A percentile compares a stretch with the other conserved stretches of the same genome.
Evolutionary conservation across 768 basidiomycete genomes (phyloP).

Genomic region (Tylopilus intermedius): DNA sequence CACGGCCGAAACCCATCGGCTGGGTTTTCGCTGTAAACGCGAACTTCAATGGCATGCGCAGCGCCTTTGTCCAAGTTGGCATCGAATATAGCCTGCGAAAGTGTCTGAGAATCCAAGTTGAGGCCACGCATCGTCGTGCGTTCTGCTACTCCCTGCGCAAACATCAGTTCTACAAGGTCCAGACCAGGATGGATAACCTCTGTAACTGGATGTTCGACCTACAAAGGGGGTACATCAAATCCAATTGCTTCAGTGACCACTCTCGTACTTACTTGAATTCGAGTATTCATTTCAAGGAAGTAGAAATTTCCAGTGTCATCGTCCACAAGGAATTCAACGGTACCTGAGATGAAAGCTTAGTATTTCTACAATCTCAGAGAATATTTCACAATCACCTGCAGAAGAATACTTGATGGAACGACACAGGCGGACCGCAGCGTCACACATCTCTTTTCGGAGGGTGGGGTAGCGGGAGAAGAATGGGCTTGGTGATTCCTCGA

Average conservation of each 20-base stretch:
- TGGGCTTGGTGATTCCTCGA: constrained; percentile 66
- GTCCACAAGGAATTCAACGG: constrained; percentile 64
- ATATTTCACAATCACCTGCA: constrained; percentile 37
- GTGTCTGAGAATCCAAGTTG: constrained; percentile 16
- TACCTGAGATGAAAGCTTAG: constrained; percentile 35
- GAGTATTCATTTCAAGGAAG: constrained; percentile 71
- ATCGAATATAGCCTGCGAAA: constrained; percentile 39
- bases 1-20: constrained; percentile 51
- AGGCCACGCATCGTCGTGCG: constrained; percentile 6
- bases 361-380: not conserved
- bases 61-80: constrained; percentile 10
- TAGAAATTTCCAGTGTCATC: constrained; percentile 49
- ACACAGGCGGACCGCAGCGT: constrained; percentile 50
- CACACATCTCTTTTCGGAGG: constrained; percentile 43
- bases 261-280: constrained; percentile 29
- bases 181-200: too few relatives aligned
- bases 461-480: constrained; percentile 44
- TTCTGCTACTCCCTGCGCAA: too few relatives aligned
- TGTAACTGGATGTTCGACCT: too few relatives aligned
- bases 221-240: too few relatives aligned
- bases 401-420: constrained; percentile 50
- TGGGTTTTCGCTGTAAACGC: constrained; percentile 63
- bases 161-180: too few relatives aligned
- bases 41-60: constrained; percentile 48
- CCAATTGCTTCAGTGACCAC: too few relatives aligned